Evolutionary conservation across 2,329 filamentous ascomycete genomes (phyloP).

Genomic region (Aspergillus fumigatus): DNA sequence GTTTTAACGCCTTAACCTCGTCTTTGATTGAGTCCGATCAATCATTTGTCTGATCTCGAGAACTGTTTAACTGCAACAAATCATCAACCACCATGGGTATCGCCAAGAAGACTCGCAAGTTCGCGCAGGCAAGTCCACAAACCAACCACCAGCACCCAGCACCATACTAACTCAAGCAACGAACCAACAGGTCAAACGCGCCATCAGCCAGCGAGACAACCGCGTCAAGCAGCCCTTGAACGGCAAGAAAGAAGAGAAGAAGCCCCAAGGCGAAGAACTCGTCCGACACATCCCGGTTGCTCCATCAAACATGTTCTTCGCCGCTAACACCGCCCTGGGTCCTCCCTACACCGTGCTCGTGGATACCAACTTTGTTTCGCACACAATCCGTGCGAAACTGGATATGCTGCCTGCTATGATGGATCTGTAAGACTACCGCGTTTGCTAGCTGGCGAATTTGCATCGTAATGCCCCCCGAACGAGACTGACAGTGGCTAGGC

Average conservation of each 20-base stretch:
- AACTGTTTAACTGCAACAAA: not conserved
- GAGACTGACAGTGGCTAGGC: constrained; percentile 34
- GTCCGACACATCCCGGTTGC: constrained; percentile 39
- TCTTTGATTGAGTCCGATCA: not conserved
- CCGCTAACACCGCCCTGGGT: constrained; percentile 79
- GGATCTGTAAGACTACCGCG: constrained; percentile 52
- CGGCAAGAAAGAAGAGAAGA: constrained; percentile 10
- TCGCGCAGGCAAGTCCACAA: constrained; percentile 68
- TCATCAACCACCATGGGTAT: constrained; percentile 64
- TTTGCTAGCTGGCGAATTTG: too few relatives aligned
- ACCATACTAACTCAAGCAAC: not conserved
- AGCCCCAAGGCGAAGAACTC: constrained; percentile 14
- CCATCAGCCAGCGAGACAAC: constrained; percentile 17
- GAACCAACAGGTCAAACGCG: constrained; percentile 17
- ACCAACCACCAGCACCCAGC: constrained; percentile 36
- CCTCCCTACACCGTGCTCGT: constrained; percentile 78
- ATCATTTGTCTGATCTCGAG: not conserved
- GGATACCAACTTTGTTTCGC: constrained; percentile 86
- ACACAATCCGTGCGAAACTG: constrained; percentile 87
- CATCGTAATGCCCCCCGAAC: too few relatives aligned
- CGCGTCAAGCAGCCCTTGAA: constrained; percentile 14
- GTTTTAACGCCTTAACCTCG: not conserved
- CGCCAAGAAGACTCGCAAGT: constrained; percentile 87
- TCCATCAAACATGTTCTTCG: constrained; percentile 80
- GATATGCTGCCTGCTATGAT: constrained; percentile 84